A percentile compares a stretch with the other conserved stretches of the same genome.
These are phyloP conservation scores for Drosera capensis DNA, from an alignment of 148 eudicot species.

Conservation along the genomic window DNA sequence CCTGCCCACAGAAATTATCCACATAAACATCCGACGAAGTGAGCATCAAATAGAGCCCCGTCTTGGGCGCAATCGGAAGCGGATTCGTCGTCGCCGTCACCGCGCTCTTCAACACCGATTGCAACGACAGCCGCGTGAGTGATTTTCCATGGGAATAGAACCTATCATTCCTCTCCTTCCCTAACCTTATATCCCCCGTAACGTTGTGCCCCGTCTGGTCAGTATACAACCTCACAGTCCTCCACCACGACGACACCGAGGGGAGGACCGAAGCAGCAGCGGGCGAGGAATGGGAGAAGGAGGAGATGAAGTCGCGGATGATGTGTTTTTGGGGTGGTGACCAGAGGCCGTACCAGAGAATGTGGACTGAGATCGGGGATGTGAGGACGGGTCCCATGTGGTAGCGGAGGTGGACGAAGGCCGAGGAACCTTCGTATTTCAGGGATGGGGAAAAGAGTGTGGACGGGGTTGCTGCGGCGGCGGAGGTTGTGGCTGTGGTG, in stretches of 20 bases:
- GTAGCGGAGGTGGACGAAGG: slow-evolving; percentile 6
- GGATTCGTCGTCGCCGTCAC: slow-evolving; percentile 54
- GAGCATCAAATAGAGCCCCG: slow-evolving; percentile 62
- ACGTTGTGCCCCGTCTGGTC: slow-evolving; percentile 84
- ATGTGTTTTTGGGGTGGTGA: slow-evolving; percentile 3
- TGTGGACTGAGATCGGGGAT: slow-evolving; percentile 7
- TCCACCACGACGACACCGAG: slow-evolving; percentile 80
- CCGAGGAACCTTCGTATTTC: slow-evolving; percentile 10
- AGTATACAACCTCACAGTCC: slow-evolving; percentile 62
- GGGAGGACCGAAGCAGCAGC: slow-evolving; percentile 22
- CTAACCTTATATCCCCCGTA: slow-evolving; percentile 38
- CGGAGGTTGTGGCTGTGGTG: neutral
- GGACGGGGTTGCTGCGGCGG: slow-evolving; percentile 1
- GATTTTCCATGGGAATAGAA: slow-evolving; percentile 65
- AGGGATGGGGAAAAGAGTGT: slow-evolving; percentile 1
- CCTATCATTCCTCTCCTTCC: slow-evolving; percentile 63
- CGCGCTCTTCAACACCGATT: slow-evolving; percentile 57
- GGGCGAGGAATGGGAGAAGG: slow-evolving; percentile 6
- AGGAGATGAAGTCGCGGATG: slow-evolving; percentile 10
- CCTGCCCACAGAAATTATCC: slow-evolving; percentile 61
- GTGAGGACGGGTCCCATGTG: slow-evolving; percentile 13
- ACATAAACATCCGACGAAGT: slow-evolving; percentile 68
- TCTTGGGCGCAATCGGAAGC: slow-evolving; percentile 47
- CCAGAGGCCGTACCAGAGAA: slow-evolving; percentile 11
- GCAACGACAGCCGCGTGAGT: slow-evolving; percentile 66